Percentiles rank a stretch among this genome's conserved stretches.
phyloP scores from a whole-genome alignment of 805 yeast genomes.

The Kockiozyma suomiensis region DNA sequence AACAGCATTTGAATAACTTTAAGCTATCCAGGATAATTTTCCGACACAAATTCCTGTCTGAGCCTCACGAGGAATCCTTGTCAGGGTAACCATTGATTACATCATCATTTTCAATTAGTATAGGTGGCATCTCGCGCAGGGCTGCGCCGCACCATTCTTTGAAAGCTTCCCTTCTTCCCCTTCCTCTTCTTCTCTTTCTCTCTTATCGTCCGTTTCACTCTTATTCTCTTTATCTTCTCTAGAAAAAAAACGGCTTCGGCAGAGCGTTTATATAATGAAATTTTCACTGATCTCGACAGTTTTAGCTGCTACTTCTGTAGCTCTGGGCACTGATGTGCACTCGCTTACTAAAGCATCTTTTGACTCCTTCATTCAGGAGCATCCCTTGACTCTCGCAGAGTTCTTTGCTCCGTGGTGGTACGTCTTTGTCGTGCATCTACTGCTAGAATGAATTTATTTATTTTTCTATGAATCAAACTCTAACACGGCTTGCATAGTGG shows the following conservation, averaged over 20 bases:
- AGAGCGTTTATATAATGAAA: no score
- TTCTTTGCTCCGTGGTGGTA: constrained; percentile 87
- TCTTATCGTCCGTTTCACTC: no score
- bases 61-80: neutral
- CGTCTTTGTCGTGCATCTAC: no score
- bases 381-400: constrained; percentile 81
- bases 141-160: constrained; percentile 4
- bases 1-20: no score
- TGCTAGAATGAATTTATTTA: no score
- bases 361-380: constrained; percentile 62
- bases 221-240: neutral
- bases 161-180: neutral
- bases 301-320: constrained; percentile 20
- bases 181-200: no score
- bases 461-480: neutral
- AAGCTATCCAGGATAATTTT: neutral
- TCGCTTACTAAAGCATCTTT: constrained; percentile 70
- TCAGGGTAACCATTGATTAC: neutral
- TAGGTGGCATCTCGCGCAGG: constrained; percentile 10
- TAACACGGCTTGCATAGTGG: constrained; percentile 52
- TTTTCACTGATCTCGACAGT: constrained; percentile 15
- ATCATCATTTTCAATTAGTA: neutral
- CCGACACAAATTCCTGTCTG: no score
- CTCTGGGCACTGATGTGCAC: constrained; percentile 81
- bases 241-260: neutral